Evolutionary conservation across 2,329 filamentous ascomycete genomes (phyloP), one percentile per base, ranked within the genome.

Genomic region (Ophiostoma tasmaniense): DNA sequence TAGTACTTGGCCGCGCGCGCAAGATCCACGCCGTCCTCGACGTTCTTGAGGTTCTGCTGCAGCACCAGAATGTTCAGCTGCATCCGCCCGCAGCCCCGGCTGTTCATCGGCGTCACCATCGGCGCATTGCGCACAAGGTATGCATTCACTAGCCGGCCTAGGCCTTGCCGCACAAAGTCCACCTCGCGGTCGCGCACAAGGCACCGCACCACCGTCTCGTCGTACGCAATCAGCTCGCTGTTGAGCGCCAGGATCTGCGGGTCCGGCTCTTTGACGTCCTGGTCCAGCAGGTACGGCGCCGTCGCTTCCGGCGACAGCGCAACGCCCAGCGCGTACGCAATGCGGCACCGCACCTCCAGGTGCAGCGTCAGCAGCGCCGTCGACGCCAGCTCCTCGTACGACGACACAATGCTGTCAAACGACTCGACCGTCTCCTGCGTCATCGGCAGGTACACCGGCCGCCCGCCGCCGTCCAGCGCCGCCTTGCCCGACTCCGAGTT

Each of bases 11-110:
- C 84, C 0, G 89, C 86, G 45, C 86, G 81, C 3, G 83, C 82
- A 35, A 94, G 81, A 69, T 85, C 83, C 2, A 91, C 89, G 10
- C 85, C 85, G 1, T 86, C 83, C 78, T 95, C 92, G 67, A 99
- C 89, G 73, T 96, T 96, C 81, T 97, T 97, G 68, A 99, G 86
- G 75, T 97, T 97, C 77, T 99, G 95, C 79, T 98, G 94, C 67
- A 99, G 82, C 55, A 99, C 95, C 30, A 97, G 84, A 66, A 97
- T 92, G 77, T 99, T 97, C 75, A 98, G 87, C 77, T 93, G 90
- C 87, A 99, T 93, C 50, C 93, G 87, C n/a, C 89, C 87, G 70
- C 89, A 91, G 59, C 95, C 95, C 74, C 90, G 87, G 50, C 80
- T 81, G 77, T 99, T 97, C 88, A 99, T 94, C 8, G 90, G 88